Evolutionary conservation across 2,329 filamentous ascomycete species (phyloP).

Genomic region (Colletotrichum scovillei): DNA sequence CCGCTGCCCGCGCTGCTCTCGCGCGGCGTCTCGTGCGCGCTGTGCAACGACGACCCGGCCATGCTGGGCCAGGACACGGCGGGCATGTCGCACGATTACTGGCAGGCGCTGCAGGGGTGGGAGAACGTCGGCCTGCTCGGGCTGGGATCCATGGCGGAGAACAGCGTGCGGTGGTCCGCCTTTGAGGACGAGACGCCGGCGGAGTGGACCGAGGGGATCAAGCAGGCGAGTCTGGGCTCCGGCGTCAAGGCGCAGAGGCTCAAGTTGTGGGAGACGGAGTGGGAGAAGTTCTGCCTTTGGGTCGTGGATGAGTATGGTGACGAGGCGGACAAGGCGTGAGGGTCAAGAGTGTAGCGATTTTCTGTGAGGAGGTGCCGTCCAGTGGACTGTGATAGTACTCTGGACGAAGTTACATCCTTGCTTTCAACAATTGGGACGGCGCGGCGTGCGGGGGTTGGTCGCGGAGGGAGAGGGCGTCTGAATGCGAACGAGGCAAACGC

Average conservation of each 20-base stretch:
- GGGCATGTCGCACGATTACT: slow-evolving; percentile 88
- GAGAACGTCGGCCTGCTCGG: slow-evolving; percentile 85
- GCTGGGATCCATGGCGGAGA: slow-evolving; percentile 83
- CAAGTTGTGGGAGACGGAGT: slow-evolving; percentile 78
- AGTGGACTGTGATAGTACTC: neutral
- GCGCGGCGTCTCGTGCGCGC: slow-evolving; percentile 78
- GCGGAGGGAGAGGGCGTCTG: neutral
- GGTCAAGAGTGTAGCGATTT: neutral
- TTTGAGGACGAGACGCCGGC: slow-evolving; percentile 78
- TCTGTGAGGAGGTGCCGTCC: neutral
- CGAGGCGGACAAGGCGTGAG: slow-evolving; percentile 61
- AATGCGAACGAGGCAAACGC: neutral
- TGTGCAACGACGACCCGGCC: slow-evolving; percentile 86
- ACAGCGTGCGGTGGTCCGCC: slow-evolving; percentile 84
- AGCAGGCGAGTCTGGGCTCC: slow-evolving; percentile 74
- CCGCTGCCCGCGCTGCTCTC: slow-evolving; percentile 81
- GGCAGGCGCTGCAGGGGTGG: slow-evolving; percentile 86
- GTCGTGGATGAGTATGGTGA: slow-evolving; percentile 76
- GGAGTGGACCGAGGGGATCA: slow-evolving; percentile 76
- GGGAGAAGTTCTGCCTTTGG: slow-evolving; percentile 88
- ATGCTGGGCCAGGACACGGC: slow-evolving; percentile 80
- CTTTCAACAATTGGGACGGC: slow-evolving; percentile 6
- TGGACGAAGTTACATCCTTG: neutral
- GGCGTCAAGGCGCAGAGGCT: slow-evolving; percentile 75
- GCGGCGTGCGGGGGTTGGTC: neutral